A percentile compares a stretch with the other conserved stretches of the same genome.
phyloP scores from a whole-genome alignment of 139 green algal genomes.

The Picochlorum sp. region DNA sequence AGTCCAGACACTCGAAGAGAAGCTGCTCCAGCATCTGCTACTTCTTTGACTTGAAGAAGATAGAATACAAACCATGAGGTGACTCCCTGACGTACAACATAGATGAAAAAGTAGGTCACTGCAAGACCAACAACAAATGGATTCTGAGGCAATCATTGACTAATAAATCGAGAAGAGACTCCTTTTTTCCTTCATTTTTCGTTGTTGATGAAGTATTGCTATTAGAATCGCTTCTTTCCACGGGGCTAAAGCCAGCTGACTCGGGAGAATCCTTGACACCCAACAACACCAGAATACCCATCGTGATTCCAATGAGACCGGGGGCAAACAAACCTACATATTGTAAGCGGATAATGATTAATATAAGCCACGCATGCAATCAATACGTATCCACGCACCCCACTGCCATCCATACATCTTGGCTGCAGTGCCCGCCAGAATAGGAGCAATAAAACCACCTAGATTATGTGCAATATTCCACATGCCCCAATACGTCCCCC shows the following conservation, averaged over 20 bases:
- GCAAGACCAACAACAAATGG: constrained; percentile 92
- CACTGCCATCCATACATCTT: constrained; percentile 67
- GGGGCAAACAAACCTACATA: constrained; percentile 66
- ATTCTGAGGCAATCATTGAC: constrained; percentile 74
- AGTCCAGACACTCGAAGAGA: constrained; percentile 82
- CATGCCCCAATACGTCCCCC: constrained; percentile 83
- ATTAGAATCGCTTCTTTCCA: constrained; percentile 40
- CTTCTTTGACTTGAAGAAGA: constrained; percentile 76
- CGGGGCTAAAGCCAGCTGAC: constrained; percentile 58
- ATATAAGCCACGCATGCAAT: neutral
- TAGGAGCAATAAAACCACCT: constrained; percentile 83
- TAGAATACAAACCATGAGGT: constrained; percentile 94
- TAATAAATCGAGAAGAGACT: constrained; percentile 56
- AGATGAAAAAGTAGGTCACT: constrained; percentile 92
- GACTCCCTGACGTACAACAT: constrained; percentile 86
- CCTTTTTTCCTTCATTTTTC: constrained; percentile 10
- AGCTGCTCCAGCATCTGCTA: constrained; percentile 66
- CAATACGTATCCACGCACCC: neutral
- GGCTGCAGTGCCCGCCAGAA: constrained; percentile 80
- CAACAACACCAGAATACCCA: constrained; percentile 70
- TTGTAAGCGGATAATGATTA: neutral
- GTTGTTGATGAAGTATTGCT: neutral
- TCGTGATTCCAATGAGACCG: constrained; percentile 69
- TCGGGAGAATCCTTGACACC: constrained; percentile 73
- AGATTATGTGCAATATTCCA: constrained; percentile 96